These are phyloP conservation scores for Skeletonema menzelii DNA, from an alignment of 108 stramenopile species.

Conservation along the genomic window DNA sequence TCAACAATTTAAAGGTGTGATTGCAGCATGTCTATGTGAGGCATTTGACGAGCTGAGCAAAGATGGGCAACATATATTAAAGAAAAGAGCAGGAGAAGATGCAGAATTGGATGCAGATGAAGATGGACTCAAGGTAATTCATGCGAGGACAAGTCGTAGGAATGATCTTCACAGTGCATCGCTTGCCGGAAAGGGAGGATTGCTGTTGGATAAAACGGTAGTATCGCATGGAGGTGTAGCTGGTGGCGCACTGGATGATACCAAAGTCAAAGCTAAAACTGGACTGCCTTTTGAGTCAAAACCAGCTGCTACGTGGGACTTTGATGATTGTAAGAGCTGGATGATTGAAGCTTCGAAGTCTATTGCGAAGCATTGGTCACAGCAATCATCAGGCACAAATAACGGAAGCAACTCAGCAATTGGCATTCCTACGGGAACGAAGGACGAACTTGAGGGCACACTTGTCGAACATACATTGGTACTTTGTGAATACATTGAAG, in stretches of 20 bases:
- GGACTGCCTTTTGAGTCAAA: conserved; percentile 51
- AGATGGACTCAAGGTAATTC: conserved; percentile 15
- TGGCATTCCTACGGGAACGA: conserved; percentile 63
- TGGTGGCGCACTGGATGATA: conserved; percentile 26
- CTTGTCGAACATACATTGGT: conserved; percentile 77
- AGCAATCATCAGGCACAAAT: conserved; percentile 45
- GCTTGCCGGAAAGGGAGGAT: conserved; percentile 78
- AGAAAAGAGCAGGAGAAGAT: conserved; percentile 56
- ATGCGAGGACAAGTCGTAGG: conserved; percentile 64
- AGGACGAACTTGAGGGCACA: conserved; percentile 78
- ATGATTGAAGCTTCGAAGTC: conserved; percentile 72
- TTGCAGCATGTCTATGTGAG: conserved; percentile 83
- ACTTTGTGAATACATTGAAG: conserved; percentile 73
- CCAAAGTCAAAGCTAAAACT: conserved; percentile 5
- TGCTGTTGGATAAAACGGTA: conserved; percentile 60
- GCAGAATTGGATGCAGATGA: conserved; percentile 25
- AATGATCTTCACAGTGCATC: conserved; percentile 83
- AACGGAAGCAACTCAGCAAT: conserved; percentile 6
- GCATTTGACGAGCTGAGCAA: conserved; percentile 80
- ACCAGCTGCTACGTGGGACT: conserved; percentile 72
- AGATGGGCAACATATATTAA: conserved; percentile 67
- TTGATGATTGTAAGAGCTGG: conserved; percentile 85
- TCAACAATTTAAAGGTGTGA: conserved; percentile 75
- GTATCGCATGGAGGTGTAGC: conserved; percentile 30
- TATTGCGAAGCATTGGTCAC: conserved; percentile 75